These are phyloP conservation scores for Boletus subparvulus DNA, from an alignment of 768 basidiomycete genomes.

Conservation along the genomic window DNA sequence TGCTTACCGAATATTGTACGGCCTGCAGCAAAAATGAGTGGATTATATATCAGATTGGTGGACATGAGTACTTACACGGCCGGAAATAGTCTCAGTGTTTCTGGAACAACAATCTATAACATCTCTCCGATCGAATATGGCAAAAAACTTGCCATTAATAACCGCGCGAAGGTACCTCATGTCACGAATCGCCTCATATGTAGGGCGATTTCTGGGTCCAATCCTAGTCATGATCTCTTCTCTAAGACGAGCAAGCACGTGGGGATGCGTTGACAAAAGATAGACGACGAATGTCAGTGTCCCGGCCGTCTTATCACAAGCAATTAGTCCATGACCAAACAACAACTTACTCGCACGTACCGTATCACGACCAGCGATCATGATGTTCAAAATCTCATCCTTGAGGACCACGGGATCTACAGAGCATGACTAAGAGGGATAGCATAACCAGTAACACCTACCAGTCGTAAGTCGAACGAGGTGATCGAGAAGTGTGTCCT, in stretches of 20 bases:
- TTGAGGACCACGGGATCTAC: slow-evolving; percentile 29
- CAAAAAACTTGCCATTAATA: slow-evolving; percentile 49
- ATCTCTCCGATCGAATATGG: not conserved
- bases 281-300: slow-evolving; percentile 41
- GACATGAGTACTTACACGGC: slow-evolving; percentile 35
- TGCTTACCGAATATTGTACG: slow-evolving; percentile 48
- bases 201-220: slow-evolving; percentile 47
- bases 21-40: slow-evolving; percentile 24
- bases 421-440: slow-evolving; percentile 1
- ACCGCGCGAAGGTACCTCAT: slow-evolving; percentile 67
- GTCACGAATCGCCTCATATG: slow-evolving; percentile 53
- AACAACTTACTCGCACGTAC: slow-evolving; percentile 6
- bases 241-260: slow-evolving; percentile 46
- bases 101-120: slow-evolving; percentile 24
- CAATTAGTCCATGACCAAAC: not conserved
- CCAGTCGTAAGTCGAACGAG: slow-evolving; percentile 50
- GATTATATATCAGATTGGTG: not conserved
- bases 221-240: slow-evolving; percentile 55
- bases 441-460: slow-evolving; percentile 24
- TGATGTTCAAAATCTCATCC: slow-evolving; percentile 36
- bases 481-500: slow-evolving; percentile 55
- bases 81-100: slow-evolving; percentile 57
- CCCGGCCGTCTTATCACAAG: slow-evolving; percentile 38
- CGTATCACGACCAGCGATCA: slow-evolving; percentile 34
- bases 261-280: slow-evolving; percentile 50